phyloP scores from a whole-genome alignment of 2,329 filamentous ascomycete species.

The Fusarium pseudoanthophilum region DNA sequence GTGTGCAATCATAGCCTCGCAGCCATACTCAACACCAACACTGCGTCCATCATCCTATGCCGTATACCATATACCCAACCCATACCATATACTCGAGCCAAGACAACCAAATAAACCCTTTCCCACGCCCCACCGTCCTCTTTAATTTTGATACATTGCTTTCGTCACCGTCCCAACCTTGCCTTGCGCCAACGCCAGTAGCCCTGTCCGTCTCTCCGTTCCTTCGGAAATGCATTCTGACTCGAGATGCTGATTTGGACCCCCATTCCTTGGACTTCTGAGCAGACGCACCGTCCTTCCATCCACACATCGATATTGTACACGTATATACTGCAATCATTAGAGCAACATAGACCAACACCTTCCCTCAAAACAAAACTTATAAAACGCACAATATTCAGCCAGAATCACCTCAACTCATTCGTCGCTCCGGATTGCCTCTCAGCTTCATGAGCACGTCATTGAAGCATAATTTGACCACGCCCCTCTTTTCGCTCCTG shows the following conservation, averaged over 20 bases:
- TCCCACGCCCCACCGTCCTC: constrained; percentile 33
- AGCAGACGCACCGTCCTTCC: constrained; percentile 1
- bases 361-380: constrained; percentile 19
- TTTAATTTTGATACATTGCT: constrained; percentile 42
- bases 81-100: constrained; percentile 40
- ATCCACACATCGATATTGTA: constrained; percentile 38
- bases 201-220: constrained; percentile 22
- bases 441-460: neutral
- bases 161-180: constrained; percentile 39
- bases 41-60: constrained; percentile 20
- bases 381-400: constrained; percentile 19
- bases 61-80: constrained; percentile 39
- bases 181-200: constrained; percentile 44
- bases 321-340: constrained; percentile 42
- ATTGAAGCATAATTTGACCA: neutral
- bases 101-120: constrained; percentile 37
- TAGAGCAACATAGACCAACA: constrained; percentile 18
- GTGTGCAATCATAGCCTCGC: constrained; percentile 21
- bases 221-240: constrained; percentile 30
- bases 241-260: constrained; percentile 22
- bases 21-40: constrained; percentile 19
- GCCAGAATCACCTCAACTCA: neutral
- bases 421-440: neutral
- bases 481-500: constrained; percentile 13
- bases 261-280: neutral